A percentile compares a stretch with the other conserved stretches of the same genome.
phyloP scores from a whole-genome alignment of 495 filamentous ascomycete genomes.

The Cetradonia linearis region DNA sequence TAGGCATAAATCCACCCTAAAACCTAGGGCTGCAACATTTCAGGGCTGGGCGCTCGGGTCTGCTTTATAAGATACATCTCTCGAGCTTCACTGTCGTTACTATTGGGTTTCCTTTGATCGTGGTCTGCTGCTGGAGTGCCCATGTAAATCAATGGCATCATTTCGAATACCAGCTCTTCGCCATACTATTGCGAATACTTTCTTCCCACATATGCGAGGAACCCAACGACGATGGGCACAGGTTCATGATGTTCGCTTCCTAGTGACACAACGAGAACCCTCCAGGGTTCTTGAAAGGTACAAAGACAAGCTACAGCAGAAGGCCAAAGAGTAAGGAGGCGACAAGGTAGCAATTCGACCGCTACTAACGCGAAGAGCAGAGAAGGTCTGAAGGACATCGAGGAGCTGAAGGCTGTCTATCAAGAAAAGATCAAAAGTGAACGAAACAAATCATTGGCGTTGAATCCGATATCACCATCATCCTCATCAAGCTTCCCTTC shows the following conservation, averaged over 20 bases:
- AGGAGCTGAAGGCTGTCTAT: constrained; percentile 72
- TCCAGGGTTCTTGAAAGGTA: constrained; percentile 73
- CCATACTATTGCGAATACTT: constrained; percentile 24
- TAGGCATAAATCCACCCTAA: too few species aligned
- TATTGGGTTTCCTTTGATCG: background rate
- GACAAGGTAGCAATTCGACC: background rate
- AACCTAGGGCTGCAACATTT: too few species aligned
- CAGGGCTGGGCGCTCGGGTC: too few species aligned
- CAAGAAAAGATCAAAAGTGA: constrained; percentile 65
- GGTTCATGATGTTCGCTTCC: constrained; percentile 84
- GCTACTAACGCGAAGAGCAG: constrained; percentile 29
- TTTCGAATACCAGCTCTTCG: constrained; percentile 26
- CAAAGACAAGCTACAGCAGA: constrained; percentile 69
- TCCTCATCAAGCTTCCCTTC: constrained; percentile 28
- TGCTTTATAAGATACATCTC: too few species aligned
- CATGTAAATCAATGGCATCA: constrained; percentile 23
- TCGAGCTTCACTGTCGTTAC: background rate
- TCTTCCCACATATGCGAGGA: constrained; percentile 24
- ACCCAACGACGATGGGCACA: constrained; percentile 78
- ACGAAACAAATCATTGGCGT: constrained; percentile 47
- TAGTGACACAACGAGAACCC: constrained; percentile 54
- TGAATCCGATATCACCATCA: constrained; percentile 17
- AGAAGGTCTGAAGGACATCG: constrained; percentile 62
- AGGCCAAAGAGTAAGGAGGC: constrained; percentile 58
- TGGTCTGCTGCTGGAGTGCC: background rate